These are phyloP conservation scores for Begonia fuchsioides DNA, from an alignment of 306 rosid genomes.

Conservation along the genomic window DNA sequence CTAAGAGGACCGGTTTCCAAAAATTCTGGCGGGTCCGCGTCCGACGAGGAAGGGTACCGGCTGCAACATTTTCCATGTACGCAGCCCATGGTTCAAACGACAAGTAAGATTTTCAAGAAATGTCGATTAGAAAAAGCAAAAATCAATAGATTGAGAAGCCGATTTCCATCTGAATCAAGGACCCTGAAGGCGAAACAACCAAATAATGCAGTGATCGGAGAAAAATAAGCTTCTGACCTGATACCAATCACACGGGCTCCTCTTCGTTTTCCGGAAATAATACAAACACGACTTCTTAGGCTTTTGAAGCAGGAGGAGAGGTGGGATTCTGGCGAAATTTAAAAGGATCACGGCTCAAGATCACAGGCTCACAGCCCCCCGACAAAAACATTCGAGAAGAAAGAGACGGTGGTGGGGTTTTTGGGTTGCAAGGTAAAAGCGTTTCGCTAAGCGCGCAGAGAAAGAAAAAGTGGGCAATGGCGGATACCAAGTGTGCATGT, in stretches of 20 bases:
- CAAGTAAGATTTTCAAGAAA: not conserved
- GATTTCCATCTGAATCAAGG: not conserved
- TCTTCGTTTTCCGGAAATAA: not conserved
- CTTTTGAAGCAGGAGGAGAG: not conserved
- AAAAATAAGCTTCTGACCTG: not conserved
- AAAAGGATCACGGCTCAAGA: conserved; percentile 18
- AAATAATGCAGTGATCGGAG: not conserved
- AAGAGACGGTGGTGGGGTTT: not conserved
- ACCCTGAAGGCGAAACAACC: not conserved
- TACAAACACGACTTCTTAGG: not conserved
- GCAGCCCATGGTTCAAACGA: conserved; percentile 55
- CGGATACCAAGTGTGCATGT: conserved; percentile 52
- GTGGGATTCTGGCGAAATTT: conserved; percentile 4
- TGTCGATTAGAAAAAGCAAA: conserved; percentile 1
- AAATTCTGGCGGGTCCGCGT: conserved; percentile 34
- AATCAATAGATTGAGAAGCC: not conserved
- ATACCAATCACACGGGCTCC: not conserved
- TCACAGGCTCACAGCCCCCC: conserved; percentile 8
- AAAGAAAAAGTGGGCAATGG: conserved; percentile 8
- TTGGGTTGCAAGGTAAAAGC: conserved; percentile 10
- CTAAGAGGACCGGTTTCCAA: conserved; percentile 28
- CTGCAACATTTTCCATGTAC: conserved; percentile 71
- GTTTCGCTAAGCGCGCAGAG: conserved; percentile 18
- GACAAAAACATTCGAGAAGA: not conserved
- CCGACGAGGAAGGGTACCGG: conserved; percentile 34